Evolutionary conservation across 305 asterid genomes (phyloP).

Genomic region (Nicotiana rustica): DNA sequence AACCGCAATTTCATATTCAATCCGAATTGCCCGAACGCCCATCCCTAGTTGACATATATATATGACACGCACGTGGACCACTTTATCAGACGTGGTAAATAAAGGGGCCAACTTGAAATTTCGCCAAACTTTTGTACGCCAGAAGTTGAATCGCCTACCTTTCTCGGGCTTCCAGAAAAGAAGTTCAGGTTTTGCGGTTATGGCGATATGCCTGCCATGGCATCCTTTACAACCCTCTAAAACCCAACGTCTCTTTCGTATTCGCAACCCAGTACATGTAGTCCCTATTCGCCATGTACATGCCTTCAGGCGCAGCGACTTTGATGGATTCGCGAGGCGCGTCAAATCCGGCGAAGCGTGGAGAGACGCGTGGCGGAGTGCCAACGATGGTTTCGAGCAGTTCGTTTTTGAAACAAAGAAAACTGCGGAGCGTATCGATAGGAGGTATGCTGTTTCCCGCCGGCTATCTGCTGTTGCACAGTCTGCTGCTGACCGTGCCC

Average conservation of each 20-base stretch:
- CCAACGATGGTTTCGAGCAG: constrained; percentile 86
- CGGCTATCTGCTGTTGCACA: constrained; percentile 60
- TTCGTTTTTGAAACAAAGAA: constrained; percentile 76
- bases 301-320: constrained; percentile 83
- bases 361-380: constrained; percentile 80
- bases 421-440: constrained; percentile 83
- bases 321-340: constrained; percentile 83
- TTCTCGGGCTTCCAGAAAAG: not conserved
- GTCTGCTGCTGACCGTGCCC: constrained; percentile 75
- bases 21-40: no score
- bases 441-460: constrained; percentile 68
- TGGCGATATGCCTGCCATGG: constrained; percentile 75
- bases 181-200: constrained; percentile 35
- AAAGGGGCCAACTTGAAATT: not conserved
- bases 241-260: constrained; percentile 36
- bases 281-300: constrained; percentile 49
- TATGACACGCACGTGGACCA: no score
- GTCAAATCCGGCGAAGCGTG: constrained; percentile 74
- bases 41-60: no score
- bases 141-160: constrained; percentile 24
- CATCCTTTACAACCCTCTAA: constrained; percentile 57
- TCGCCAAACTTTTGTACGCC: not conserved
- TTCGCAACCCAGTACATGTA: constrained; percentile 24
- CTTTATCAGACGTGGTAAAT: no score
- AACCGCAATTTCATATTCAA: no score